Base-by-base conservation (phyloP, 352 stramenopile species). In the Globisporangium canariense region DNA sequence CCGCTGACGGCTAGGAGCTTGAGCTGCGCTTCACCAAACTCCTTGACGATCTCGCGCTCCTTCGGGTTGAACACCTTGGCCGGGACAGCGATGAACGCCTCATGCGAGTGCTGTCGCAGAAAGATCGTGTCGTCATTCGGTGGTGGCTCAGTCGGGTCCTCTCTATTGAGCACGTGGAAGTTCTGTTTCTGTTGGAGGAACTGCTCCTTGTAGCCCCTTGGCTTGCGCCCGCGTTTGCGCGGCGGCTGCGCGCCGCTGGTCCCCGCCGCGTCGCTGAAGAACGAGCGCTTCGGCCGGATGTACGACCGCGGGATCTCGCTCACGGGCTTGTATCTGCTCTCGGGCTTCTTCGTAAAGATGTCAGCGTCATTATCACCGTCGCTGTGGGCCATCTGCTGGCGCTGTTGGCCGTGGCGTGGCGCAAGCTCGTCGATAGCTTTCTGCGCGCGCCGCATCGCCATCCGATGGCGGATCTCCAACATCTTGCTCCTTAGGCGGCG, bases 251-350 rank as follows among this genome's bases (percentile, higher is more conserved):
- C 49, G 3, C 14, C 49, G 41, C 18, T 67, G 6, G 14, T 20
- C 20, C 65, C 69, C 11, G 45, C 62, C n/a, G 74, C 67, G 67
- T 91, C 79, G 16, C 74, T 69, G 57, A 90, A 92, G 65, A 89
- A 90, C 9, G 81, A 92, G 34, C 63, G 46, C 38, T 79, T 74
- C 38, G 67, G 74, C 0, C 81, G 83, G 52, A 91, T 88, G 58
- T 74, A 88, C 1, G 81, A 90, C 51, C 77, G 80, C 47, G 76
- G 70, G 14, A 74, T 58, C 5, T 74, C 75, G 1, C 68, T 71
- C 13, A 73, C 47, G 40, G 40, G 62, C 46, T 75, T 73, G 62
- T 81, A 87, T 20, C 64, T 57, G 30, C 55, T 77, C 59, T 79
- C 71, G 0, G 45, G 34, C 4, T 75, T 63, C 13, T 64, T 69